Evolutionary conservation across 2,329 filamentous ascomycete genomes (phyloP).

Genomic region (Achaetomium macrosporum): DNA sequence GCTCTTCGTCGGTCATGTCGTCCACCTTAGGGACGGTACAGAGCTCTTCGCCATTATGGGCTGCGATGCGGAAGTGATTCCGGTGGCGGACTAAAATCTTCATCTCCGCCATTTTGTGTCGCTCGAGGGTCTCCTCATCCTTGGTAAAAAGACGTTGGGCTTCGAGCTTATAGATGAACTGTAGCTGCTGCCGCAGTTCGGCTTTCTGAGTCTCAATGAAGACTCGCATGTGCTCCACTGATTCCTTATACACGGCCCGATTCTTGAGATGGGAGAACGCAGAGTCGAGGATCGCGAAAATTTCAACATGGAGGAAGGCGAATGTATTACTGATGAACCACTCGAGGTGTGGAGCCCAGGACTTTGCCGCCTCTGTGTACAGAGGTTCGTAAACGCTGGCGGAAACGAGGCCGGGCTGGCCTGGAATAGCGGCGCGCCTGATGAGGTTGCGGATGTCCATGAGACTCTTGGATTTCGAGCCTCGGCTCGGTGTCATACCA

Average conservation of each 20-base stretch:
- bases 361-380: conserved; percentile 49
- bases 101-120: conserved; percentile 42
- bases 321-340: conserved; percentile 45
- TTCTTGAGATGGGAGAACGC: conserved; percentile 44
- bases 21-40: conserved; percentile 36
- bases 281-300: conserved; percentile 41
- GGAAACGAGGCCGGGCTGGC: conserved; percentile 33
- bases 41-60: conserved; percentile 30
- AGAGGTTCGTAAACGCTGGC: conserved; percentile 49
- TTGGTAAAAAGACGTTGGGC: conserved; percentile 52
- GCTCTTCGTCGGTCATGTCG: conserved; percentile 44
- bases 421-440: conserved; percentile 50
- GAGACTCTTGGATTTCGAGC: conserved; percentile 39
- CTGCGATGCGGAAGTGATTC: conserved; percentile 44
- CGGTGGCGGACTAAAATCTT: conserved; percentile 42
- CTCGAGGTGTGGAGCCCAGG: conserved; percentile 52
- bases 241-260: conserved; percentile 45
- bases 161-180: conserved; percentile 48
- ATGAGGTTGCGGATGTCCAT: conserved; percentile 51
- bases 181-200: conserved; percentile 34
- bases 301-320: conserved; percentile 39
- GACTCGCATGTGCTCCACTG: conserved; percentile 36
- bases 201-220: conserved; percentile 39
- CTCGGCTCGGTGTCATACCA: conserved; percentile 7
- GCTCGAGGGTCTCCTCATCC: conserved; percentile 43